Base-by-base conservation (phyloP, 495 filamentous ascomycete genomes). In the Neurospora sp. region DNA sequence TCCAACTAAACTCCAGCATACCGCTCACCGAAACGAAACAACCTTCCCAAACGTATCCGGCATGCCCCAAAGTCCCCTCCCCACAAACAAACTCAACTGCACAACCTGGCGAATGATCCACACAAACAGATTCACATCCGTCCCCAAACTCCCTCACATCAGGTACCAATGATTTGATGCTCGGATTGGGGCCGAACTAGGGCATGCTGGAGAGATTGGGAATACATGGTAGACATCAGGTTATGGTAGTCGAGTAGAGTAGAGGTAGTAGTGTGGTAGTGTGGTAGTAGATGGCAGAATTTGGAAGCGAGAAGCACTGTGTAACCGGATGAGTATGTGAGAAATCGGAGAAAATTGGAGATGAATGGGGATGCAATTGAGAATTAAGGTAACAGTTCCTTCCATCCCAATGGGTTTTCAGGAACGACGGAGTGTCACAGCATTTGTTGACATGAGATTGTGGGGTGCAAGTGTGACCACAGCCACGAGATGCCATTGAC, bases 91-190 rank as follows among this genome's bases (percentile, higher is more conserved):
- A 39, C 79, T 82, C 69, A 89, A 71, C 81, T 89, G 87, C 72
- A 88, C 87, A 73, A 89, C 88, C 82, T 89, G 87, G 87, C 69
- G 85, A 86, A 72, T 89, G 88, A 79, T 89, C 87, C 68, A 89
- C 68, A 89, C 87, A 77, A 89, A 89, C 18, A 89, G 72, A 73
- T 89, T 88, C 38, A 89, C 87, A 73, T 89, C 87, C 40, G 88
- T 82, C 8, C 8, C 88, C 87, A 77, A 89, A 89, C 77, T 89
- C 86, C 39, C 86, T 22, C 39, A 73, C 75, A 77, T n/a, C n/a
- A n/a, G n/a, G n/a, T 86, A 89, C 88, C 87, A 89, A 48, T 88
- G 88, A 70, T 27, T 27, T 27, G 22, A 27, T 27, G 22, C 22
- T 27, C 22, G 22, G 1, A 27, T 27, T 27, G 22, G 1, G 22